Conservation (phyloP, 805 yeast genomes). For the Pichia manshurica region DNA sequence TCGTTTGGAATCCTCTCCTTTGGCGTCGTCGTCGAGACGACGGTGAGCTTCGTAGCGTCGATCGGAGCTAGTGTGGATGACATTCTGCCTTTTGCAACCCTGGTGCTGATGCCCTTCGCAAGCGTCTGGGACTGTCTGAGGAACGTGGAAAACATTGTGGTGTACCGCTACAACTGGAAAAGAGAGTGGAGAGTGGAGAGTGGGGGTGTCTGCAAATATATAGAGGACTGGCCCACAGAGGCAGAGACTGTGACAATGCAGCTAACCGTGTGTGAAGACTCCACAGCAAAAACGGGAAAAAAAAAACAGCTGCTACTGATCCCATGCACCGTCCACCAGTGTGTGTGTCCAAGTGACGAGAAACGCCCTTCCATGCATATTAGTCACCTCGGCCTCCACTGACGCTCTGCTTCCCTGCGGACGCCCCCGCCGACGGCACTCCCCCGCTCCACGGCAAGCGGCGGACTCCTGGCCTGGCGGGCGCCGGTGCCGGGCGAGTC, state of each 20-base stretch:
- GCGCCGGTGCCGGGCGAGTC: not conserved
- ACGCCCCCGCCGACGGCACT: not conserved
- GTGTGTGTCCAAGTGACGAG: no score
- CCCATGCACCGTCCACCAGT: no score
- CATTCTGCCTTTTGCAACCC: constrained; percentile 16
- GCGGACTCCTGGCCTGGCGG: not conserved
- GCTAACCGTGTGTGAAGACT: no score
- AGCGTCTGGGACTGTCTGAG: constrained; percentile 1
- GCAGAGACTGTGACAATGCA: no score
- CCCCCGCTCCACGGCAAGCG: not conserved
- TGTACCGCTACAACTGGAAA: not conserved
- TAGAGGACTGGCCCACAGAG: no score
- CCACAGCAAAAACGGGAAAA: no score
- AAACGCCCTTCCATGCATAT: no score
- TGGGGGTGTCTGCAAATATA: no score
- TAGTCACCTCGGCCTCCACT: not conserved
- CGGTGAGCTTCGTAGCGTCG: constrained; percentile 48
- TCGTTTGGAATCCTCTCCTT: constrained; percentile 54
- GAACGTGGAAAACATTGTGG: constrained; percentile 9
- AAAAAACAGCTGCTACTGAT: no score
- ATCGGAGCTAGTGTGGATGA: constrained; percentile 31
- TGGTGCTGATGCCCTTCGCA: not conserved
- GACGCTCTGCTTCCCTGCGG: no score
- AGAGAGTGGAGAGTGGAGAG: not conserved
- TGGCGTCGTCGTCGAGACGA: constrained; percentile 44